phyloP scores from a whole-genome alignment of 2,329 filamentous ascomycete species.

The Penicillium sumatraense region DNA sequence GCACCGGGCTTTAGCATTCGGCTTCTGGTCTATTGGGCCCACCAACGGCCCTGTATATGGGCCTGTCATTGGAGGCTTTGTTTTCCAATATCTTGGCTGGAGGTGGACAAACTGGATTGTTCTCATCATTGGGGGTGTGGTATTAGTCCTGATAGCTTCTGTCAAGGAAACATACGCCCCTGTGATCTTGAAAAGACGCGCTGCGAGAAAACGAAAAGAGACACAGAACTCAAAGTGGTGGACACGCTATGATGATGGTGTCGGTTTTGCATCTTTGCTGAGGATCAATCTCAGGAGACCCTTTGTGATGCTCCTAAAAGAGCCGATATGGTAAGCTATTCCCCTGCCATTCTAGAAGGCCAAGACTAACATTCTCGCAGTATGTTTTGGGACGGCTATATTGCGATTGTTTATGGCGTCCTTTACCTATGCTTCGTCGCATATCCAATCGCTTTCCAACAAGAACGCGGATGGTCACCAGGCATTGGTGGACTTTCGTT shows the following conservation, averaged over 20 bases:
- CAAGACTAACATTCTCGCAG: too few species aligned
- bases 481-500: constrained; percentile 76
- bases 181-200: constrained; percentile 67
- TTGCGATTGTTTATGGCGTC: constrained; percentile 77
- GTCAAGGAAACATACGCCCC: constrained; percentile 77
- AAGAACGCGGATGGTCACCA: constrained; percentile 73
- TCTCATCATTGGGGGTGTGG: constrained; percentile 69
- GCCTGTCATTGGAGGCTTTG: constrained; percentile 76
- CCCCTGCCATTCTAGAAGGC: constrained; percentile 4
- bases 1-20: constrained; percentile 76
- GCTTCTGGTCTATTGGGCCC: constrained; percentile 78
- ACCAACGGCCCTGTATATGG: constrained; percentile 72
- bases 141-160: constrained; percentile 60
- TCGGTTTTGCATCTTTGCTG: constrained; percentile 65
- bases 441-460: constrained; percentile 79
- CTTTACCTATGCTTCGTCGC: constrained; percentile 87
- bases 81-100: constrained; percentile 71
- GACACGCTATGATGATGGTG: constrained; percentile 74
- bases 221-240: constrained; percentile 72
- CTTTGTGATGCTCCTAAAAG: constrained; percentile 72
- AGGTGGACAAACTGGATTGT: constrained; percentile 84
- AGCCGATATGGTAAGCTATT: constrained; percentile 73
- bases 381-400: constrained; percentile 71
- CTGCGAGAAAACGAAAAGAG: constrained; percentile 64
- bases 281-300: constrained; percentile 75